Evolutionary conservation across 495 filamentous ascomycete genomes (phyloP).

Genomic region (Penicillium dipodomyicola): DNA sequence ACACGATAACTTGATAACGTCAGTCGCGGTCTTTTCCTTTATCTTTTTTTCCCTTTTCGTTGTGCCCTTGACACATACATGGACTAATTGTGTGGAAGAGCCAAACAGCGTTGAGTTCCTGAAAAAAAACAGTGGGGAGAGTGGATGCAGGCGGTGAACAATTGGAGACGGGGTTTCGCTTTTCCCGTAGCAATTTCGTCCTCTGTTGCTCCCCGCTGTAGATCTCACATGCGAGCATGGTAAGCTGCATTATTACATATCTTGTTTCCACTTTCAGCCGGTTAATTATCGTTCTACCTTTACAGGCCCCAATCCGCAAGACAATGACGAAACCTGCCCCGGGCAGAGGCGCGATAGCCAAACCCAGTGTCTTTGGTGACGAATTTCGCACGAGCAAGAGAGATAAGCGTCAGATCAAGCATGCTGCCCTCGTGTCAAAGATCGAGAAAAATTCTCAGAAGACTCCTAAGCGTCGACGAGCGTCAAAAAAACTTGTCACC

Average conservation of each 20-base stretch:
- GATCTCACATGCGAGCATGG: constrained; percentile 18
- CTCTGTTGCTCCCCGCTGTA: constrained; percentile 1
- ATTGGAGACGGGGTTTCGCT: constrained; percentile 6
- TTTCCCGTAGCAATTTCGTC: constrained; percentile 14
- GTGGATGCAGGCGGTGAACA: constrained; percentile 13
- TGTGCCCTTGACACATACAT: not conserved
- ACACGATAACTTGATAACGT: constrained; percentile 4
- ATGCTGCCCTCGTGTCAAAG: constrained; percentile 68
- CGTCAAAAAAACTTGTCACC: constrained; percentile 72
- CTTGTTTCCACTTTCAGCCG: constrained; percentile 14
- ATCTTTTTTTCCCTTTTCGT: not conserved
- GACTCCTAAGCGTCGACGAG: constrained; percentile 59
- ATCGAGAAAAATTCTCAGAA: constrained; percentile 62
- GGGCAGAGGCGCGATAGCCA: constrained; percentile 29
- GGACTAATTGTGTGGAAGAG: not conserved
- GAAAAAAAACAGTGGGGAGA: constrained; percentile 5
- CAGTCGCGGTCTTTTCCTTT: not conserved
- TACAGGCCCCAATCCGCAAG: constrained; percentile 32
- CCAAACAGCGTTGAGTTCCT: constrained; percentile 16
- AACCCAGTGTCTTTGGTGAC: constrained; percentile 33
- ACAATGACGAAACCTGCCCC: constrained; percentile 28
- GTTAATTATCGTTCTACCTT: constrained; percentile 15
- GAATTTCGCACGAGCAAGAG: constrained; percentile 66
- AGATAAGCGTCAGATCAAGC: constrained; percentile 75
- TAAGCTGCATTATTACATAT: constrained; percentile 15